A percentile compares a stretch with the other conserved stretches of the same genome.
These are phyloP conservation scores for Aspergillus coremiiformis DNA, from an alignment of 495 filamentous ascomycete species.

Conservation along the genomic window DNA sequence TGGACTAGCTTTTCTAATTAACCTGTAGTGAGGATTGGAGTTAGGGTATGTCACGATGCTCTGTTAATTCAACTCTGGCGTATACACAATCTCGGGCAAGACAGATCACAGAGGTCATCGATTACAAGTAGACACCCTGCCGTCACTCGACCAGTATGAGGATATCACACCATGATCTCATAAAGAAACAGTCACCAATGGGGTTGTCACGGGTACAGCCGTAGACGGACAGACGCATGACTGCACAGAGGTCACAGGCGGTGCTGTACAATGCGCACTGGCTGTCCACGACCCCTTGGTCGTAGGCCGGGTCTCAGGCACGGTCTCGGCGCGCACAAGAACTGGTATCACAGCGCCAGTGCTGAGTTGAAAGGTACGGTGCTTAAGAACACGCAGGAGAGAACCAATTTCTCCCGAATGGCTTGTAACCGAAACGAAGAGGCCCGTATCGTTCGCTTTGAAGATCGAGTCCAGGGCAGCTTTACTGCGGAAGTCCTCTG, in stretches of 20 bases:
- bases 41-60: too few relatives aligned
- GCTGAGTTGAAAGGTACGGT: slow-evolving; percentile 51
- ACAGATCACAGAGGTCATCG: too few relatives aligned
- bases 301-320: slow-evolving; percentile 17
- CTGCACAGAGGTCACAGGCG: slow-evolving; percentile 41
- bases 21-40: too few relatives aligned
- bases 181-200: slow-evolving; percentile 16
- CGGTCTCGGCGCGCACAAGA: slow-evolving; percentile 50
- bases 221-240: slow-evolving; percentile 42
- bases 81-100: too few relatives aligned
- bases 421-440: slow-evolving; percentile 58
- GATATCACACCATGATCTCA: too few relatives aligned
- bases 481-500: slow-evolving; percentile 48
- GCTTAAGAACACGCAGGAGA: slow-evolving; percentile 51
- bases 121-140: too few relatives aligned
- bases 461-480: slow-evolving; percentile 59
- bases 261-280: slow-evolving; percentile 44
- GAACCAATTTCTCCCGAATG: slow-evolving; percentile 60
- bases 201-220: slow-evolving; percentile 33
- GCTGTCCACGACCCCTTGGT: slow-evolving; percentile 33
- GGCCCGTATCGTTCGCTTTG: slow-evolving; percentile 37
- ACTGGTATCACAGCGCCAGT: slow-evolving; percentile 68
- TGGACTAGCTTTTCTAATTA: too few relatives aligned
- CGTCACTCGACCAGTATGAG: too few relatives aligned
- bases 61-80: too few relatives aligned